Conservation (phyloP, 2,329 filamentous ascomycete species). For the Nothophaeocryptopus gaeumannii region DNA sequence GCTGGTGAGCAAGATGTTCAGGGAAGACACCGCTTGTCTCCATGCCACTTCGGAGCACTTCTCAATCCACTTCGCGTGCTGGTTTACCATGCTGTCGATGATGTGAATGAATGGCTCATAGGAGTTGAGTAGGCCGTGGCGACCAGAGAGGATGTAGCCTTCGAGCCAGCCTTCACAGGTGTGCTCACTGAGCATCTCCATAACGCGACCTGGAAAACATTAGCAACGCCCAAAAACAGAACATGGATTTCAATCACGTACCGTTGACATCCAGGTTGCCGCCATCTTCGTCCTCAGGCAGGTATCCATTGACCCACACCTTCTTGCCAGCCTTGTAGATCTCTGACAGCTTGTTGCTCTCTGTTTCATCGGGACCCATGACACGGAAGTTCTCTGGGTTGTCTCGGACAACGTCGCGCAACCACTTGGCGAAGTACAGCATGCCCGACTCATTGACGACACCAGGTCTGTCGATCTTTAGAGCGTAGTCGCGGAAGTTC, state of each 20-base stretch:
- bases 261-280: slow-evolving; percentile 66
- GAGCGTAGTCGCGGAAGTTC: slow-evolving; percentile 66
- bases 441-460: slow-evolving; percentile 56
- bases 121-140: slow-evolving; percentile 73
- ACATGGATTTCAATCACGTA: too few species aligned
- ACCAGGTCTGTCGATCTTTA: slow-evolving; percentile 61
- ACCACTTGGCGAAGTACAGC: slow-evolving; percentile 64
- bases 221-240: too few species aligned
- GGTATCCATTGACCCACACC: slow-evolving; percentile 76
- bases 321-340: slow-evolving; percentile 75
- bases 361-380: slow-evolving; percentile 76
- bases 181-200: slow-evolving; percentile 83
- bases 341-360: slow-evolving; percentile 72
- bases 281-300: slow-evolving; percentile 71
- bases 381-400: slow-evolving; percentile 70
- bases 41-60: slow-evolving; percentile 78
- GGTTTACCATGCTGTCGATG: slow-evolving; percentile 82
- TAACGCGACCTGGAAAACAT: slow-evolving; percentile 55
- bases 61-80: slow-evolving; percentile 83
- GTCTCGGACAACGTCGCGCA: slow-evolving; percentile 63
- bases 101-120: slow-evolving; percentile 83
- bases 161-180: slow-evolving; percentile 78
- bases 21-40: slow-evolving; percentile 68
- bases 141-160: slow-evolving; percentile 71
- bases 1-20: slow-evolving; percentile 76